Conservation (phyloP, 2,329 filamentous ascomycete genomes). For the Paecilomyces dactylethromorphus region DNA sequence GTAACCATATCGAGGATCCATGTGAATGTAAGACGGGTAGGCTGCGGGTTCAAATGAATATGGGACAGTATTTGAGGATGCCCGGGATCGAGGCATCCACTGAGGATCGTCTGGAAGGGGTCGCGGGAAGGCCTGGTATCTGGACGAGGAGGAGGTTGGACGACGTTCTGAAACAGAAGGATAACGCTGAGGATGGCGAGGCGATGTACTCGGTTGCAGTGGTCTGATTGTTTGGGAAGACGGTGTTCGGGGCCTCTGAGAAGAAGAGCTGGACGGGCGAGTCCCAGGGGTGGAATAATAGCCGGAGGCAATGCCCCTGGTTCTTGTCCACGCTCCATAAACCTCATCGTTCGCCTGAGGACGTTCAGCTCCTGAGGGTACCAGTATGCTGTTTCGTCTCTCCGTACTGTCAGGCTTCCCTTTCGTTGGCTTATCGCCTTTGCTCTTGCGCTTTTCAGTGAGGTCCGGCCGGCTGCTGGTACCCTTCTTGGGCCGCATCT, state of each 20-base stretch:
- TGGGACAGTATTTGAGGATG: slow-evolving; percentile 24
- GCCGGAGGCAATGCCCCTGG: slow-evolving; percentile 40
- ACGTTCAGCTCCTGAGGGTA: slow-evolving; percentile 8
- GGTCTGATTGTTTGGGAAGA: slow-evolving; percentile 33
- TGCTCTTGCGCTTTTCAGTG: slow-evolving; percentile 6
- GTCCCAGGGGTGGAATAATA: slow-evolving; percentile 27
- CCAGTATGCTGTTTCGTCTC: slow-evolving; percentile 12
- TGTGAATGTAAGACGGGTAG: slow-evolving; percentile 22
- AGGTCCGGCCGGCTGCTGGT: slow-evolving; percentile 4
- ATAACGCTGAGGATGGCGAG: slow-evolving; percentile 30
- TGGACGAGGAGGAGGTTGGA: slow-evolving; percentile 33
- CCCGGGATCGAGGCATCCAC: slow-evolving; percentile 37
- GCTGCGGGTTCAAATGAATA: slow-evolving; percentile 23
- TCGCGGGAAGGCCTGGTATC: slow-evolving; percentile 25
- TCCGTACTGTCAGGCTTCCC: slow-evolving; percentile 10
- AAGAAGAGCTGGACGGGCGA: slow-evolving; percentile 26
- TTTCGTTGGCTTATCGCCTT: slow-evolving; percentile 4
- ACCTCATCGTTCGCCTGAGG: slow-evolving; percentile 34
- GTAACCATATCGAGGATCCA: slow-evolving; percentile 24
- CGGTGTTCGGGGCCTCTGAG: slow-evolving; percentile 38
- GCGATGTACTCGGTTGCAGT: slow-evolving; percentile 26
- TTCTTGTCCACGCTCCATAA: slow-evolving; percentile 42
- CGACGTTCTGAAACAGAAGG: slow-evolving; percentile 27
- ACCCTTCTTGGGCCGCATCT: slow-evolving; percentile 19
- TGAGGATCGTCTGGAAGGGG: slow-evolving; percentile 45